phyloP scores from a whole-genome alignment of 345 rosid genomes.

The Melaleuca quinquenervia region DNA sequence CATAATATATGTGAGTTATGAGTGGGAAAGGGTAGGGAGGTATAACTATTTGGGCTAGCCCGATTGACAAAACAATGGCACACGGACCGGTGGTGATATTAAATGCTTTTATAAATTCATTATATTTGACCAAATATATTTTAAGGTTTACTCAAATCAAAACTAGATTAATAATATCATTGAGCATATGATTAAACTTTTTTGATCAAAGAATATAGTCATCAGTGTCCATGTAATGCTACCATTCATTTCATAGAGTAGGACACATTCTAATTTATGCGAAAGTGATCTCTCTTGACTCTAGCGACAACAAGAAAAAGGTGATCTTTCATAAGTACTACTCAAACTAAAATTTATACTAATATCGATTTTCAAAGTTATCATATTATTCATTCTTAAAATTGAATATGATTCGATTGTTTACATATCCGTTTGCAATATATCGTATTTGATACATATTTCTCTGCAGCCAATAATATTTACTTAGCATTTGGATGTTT shows the following conservation, averaged over 20 bases:
- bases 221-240: neutral
- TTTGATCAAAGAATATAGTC: neutral
- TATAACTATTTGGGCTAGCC: neutral
- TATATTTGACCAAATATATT: neutral
- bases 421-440: neutral
- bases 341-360: neutral
- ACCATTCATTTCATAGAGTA: neutral
- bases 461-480: neutral
- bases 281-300: neutral
- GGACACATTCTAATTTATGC: neutral
- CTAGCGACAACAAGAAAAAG: neutral
- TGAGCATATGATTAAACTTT: neutral
- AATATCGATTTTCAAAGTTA: neutral
- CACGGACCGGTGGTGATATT: neutral
- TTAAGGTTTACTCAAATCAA: neutral
- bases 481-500: neutral
- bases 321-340: neutral
- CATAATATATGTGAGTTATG: neutral
- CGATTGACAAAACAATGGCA: neutral
- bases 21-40: neutral
- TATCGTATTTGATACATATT: neutral
- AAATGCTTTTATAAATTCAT: neutral
- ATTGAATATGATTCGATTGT: neutral
- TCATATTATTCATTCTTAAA: neutral
- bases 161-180: neutral